Percentiles rank a stretch among this genome's conserved stretches.
Evolutionary conservation across 2,329 filamentous ascomycete genomes (phyloP).

Genomic region (Venturiaceae sp.): DNA sequence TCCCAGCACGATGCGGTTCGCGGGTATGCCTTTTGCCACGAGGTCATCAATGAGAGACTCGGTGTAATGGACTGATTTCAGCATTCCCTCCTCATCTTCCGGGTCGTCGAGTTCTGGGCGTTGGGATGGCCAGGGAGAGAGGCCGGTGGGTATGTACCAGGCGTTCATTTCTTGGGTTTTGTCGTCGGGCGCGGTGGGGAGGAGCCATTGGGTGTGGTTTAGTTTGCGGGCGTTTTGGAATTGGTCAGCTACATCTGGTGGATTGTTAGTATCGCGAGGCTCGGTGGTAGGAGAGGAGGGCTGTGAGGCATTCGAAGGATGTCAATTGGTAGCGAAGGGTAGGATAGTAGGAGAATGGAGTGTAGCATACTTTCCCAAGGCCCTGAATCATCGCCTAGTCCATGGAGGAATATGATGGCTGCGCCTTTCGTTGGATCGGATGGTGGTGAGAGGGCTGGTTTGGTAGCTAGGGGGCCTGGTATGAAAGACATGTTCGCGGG

Average conservation of each 20-base stretch:
- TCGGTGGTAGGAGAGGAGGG: too few relatives aligned
- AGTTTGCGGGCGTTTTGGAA: constrained; percentile 40
- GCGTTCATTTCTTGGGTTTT: constrained; percentile 35
- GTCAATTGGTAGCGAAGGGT: neutral
- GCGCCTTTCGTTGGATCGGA: constrained; percentile 27
- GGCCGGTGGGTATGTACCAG: constrained; percentile 34
- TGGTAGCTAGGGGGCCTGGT: constrained; percentile 21
- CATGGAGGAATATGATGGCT: constrained; percentile 37
- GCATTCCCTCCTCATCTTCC: constrained; percentile 54
- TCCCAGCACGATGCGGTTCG: constrained; percentile 78
- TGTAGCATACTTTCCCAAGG: constrained; percentile 32
- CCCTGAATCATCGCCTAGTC: constrained; percentile 35
- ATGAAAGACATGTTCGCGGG: neutral
- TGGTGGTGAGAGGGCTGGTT: constrained; percentile 23
- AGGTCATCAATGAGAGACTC: constrained; percentile 71
- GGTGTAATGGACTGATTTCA: constrained; percentile 64
- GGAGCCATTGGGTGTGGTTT: constrained; percentile 37
- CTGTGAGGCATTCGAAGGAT: neutral
- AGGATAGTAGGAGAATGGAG: neutral
- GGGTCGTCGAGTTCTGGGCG: constrained; percentile 33
- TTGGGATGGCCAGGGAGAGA: constrained; percentile 28
- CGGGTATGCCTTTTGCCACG: constrained; percentile 68
- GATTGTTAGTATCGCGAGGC: neutral
- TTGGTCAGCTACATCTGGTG: constrained; percentile 32
- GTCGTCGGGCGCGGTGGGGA: constrained; percentile 40